phyloP scores from a whole-genome alignment of 352 stramenopile species.

The Globisporangium radiosum region DNA sequence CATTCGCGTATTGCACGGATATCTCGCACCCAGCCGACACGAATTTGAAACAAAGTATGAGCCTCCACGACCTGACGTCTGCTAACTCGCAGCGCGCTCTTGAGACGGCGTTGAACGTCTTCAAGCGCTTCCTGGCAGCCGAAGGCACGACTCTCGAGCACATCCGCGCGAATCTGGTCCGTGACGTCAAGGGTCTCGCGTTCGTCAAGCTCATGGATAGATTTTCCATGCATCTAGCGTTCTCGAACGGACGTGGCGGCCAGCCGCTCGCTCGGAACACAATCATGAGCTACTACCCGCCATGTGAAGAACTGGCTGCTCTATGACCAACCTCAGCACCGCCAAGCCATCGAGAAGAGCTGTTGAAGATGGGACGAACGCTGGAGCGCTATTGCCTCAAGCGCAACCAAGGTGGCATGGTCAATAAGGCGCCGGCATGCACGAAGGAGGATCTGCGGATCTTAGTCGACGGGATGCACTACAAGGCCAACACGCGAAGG shows the following conservation, averaged over 20 bases:
- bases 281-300: background rate
- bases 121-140: background rate
- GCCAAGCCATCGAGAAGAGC: background rate
- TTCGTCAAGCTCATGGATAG: background rate
- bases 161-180: background rate
- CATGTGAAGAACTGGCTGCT: conserved; percentile 1
- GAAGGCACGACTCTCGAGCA: background rate
- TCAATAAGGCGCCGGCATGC: conserved; percentile 27
- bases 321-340: conserved; percentile 1
- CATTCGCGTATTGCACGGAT: background rate
- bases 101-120: background rate
- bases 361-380: background rate
- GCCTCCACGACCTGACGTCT: background rate
- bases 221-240: conserved; percentile 1
- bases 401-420: conserved; percentile 9
- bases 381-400: conserved; percentile 11
- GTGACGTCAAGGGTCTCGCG: background rate
- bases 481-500: conserved; percentile 11
- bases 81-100: background rate
- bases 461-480: conserved; percentile 7
- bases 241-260: background rate
- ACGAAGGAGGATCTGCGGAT: conserved; percentile 17
- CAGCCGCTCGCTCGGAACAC: background rate
- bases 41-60: background rate
- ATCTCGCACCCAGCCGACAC: background rate